Evolutionary conservation across 768 basidiomycete species (phyloP), one percentile per base, ranked within the genome.

Genomic region (Kwoniella heveanensis): DNA sequence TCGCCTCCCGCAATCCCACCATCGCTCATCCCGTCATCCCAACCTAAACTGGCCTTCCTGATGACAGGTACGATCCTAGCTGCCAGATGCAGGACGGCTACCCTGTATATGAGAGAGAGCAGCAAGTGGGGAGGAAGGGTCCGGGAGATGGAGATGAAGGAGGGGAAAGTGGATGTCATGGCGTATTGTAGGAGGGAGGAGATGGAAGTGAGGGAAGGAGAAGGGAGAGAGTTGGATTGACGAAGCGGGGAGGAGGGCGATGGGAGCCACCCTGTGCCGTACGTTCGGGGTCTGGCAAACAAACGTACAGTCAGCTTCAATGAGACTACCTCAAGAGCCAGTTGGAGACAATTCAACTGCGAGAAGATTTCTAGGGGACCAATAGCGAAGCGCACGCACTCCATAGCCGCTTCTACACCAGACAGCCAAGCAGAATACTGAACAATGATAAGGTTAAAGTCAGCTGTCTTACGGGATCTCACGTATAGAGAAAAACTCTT

Each of bases 341-440:
- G n/a, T n/a, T n/a, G n/a, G n/a, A n/a, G n/a, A n/a, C n/a, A n/a
- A n/a, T n/a, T n/a, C n/a, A n/a, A n/a, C n/a, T n/a, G n/a, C n/a
- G n/a, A n/a, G n/a, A n/a, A n/a, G n/a, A n/a, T n/a, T n/a, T n/a
- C n/a, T n/a, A n/a, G n/a, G n/a, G n/a, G n/a, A n/a, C n/a, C n/a
- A n/a, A n/a, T n/a, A n/a, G n/a, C n/a, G n/a, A n/a, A n/a, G n/a
- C n/a, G n/a, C n/a, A 71, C 78, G 68, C 51, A 79, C 78, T 78
- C 77, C 66, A 77, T 71, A 15, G 65, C 62, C 1, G 68, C 70
- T 62, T 80, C 79, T 2, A 75, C 72, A 24, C 79, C 72, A 5
- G 74, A 73, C 13, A 80, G 64, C 79, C 79, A 80, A 21, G 77
- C 77, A 12, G 72, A 73, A 54, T 80, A 80, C 76, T 77, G n/a